phyloP scores from a whole-genome alignment of 805 yeast species.

The Kluyveromyces siamensis region DNA sequence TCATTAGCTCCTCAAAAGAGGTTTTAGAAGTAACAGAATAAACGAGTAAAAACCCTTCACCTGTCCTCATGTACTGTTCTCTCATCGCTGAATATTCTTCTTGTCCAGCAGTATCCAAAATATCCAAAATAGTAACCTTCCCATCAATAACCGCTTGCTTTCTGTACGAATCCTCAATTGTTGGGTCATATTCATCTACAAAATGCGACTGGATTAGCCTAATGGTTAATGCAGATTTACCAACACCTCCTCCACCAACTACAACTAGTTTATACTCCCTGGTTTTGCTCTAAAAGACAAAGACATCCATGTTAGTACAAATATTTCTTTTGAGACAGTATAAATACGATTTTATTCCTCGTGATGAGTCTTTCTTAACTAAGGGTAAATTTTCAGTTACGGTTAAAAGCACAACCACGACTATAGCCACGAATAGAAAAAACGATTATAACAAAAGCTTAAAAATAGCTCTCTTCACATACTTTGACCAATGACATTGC shows the following conservation, averaged over 20 bases:
- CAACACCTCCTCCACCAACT: conserved; percentile 98
- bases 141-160: conserved; percentile 81
- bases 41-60: conserved; percentile 86
- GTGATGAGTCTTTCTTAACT: neutral
- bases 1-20: conserved; percentile 75
- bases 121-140: conserved; percentile 71
- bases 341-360: neutral
- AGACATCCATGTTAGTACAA: neutral
- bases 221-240: conserved; percentile 92
- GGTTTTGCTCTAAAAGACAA: conserved; percentile 17
- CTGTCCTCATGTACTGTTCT: conserved; percentile 93
- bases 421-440: too few relatives aligned
- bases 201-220: conserved; percentile 91
- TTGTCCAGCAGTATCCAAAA: conserved; percentile 96
- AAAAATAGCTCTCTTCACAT: neutral
- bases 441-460: neutral
- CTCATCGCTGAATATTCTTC: conserved; percentile 92
- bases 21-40: conserved; percentile 80
- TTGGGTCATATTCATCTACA: conserved; percentile 96
- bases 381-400: neutral
- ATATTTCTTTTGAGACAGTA: neutral
- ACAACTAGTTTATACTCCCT: conserved; percentile 89
- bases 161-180: conserved; percentile 87
- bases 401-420: neutral
- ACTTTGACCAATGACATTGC: neutral